Base-by-base conservation (phyloP, 176 grass and related monocot genomes). In the Oryza punctata region DNA sequence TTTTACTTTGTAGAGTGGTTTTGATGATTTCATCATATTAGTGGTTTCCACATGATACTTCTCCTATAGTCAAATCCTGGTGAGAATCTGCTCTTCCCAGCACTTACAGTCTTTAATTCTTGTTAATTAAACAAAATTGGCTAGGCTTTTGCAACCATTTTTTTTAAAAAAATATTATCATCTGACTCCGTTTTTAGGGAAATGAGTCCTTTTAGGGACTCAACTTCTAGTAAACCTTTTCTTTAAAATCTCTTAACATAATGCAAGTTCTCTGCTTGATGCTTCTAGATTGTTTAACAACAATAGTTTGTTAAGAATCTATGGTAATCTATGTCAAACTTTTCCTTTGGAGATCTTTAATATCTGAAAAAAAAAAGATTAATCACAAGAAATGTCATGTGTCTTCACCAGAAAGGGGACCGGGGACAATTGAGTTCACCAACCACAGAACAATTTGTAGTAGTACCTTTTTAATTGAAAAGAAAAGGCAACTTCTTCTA, bases 211-310 rank as follows among this genome's bases (percentile, higher is more conserved):
- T 21, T 7, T 2, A 9, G 12, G 41, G 70, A 16, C 25, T 47
- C n/a, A 2, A 41, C 5, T 72, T 14, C 41, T 47, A 47, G 44
- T 72, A 0, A 72, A 75, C 16, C 24, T 47, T 75, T 3, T 21
- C 18, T 32, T 74, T 74, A 74, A 5, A 73, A 3, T 52, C 16
- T 75, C 27, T 75, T 52, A 54, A 60, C 18, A 59, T 3, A 35
- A 23, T 29, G 7, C 13, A 24, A 37, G 35, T 60, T 60, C 28
- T 59, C 73, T 37, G 7, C 29, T 76, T 13, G 47, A 16, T 76
- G 29, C 72, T 75, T 75, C 18, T 75, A 75, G 45, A 35, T 21
- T 75, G 72, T 57, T 59, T 75, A 12, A n/a, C 4, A 57, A 9
- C 29, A 37, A 60, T 37, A 23, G 4, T 37, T 76, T 74, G 26